Evolutionary conservation across 2,329 filamentous ascomycete genomes (phyloP).

Genomic region (Clarireedia monteithiana): DNA sequence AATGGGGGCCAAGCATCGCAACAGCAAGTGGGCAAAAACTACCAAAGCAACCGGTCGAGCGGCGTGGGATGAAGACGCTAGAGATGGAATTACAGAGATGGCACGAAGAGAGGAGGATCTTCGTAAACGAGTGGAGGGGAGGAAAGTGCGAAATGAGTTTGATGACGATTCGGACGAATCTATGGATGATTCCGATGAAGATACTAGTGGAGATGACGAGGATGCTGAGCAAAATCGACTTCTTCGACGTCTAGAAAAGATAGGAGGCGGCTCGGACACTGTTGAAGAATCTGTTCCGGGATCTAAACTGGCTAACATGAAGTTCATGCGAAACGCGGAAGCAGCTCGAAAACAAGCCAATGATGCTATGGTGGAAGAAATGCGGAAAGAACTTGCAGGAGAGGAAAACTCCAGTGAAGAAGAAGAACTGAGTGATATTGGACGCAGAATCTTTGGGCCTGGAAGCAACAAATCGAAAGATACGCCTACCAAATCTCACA

Average conservation of each 20-base stretch:
- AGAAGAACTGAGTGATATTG: slow-evolving; percentile 50
- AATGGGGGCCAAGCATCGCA: slow-evolving; percentile 62
- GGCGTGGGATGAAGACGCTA: slow-evolving; percentile 64
- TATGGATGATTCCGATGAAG: slow-evolving; percentile 51
- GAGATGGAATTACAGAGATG: slow-evolving; percentile 55
- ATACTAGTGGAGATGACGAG: slow-evolving; percentile 41
- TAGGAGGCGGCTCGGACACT: slow-evolving; percentile 35
- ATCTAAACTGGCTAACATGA: slow-evolving; percentile 72
- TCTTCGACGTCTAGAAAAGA: slow-evolving; percentile 39
- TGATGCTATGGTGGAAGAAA: slow-evolving; percentile 62
- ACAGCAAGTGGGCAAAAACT: slow-evolving; percentile 66
- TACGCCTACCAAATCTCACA: slow-evolving; percentile 25
- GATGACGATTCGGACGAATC: slow-evolving; percentile 42
- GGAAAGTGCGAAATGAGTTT: slow-evolving; percentile 39
- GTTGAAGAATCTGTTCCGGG: slow-evolving; percentile 44
- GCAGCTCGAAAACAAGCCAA: slow-evolving; percentile 70
- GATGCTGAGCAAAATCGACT: slow-evolving; percentile 41
- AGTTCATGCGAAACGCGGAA: slow-evolving; percentile 91
- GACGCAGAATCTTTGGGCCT: slow-evolving; percentile 65
- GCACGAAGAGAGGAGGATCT: slow-evolving; percentile 60
- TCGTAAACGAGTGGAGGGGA: slow-evolving; percentile 56
- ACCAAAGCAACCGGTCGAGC: slow-evolving; percentile 57
- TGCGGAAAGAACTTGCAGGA: slow-evolving; percentile 61
- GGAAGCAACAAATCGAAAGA: slow-evolving; percentile 33
- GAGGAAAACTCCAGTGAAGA: slow-evolving; percentile 52